Conservation (phyloP, 2,329 filamentous ascomycete species). For the Fusarium marasasianum region DNA sequence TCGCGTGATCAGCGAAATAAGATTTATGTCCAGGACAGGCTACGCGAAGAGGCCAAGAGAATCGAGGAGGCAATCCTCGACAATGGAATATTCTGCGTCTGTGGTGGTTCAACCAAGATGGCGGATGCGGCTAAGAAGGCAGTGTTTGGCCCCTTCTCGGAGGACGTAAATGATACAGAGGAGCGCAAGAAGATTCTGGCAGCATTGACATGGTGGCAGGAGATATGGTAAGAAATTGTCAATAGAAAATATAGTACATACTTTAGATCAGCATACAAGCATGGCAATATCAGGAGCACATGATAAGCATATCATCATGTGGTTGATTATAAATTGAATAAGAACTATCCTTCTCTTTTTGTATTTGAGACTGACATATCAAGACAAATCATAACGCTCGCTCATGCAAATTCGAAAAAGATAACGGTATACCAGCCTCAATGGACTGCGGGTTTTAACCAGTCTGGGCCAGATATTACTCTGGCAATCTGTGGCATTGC, state of each 20-base stretch:
- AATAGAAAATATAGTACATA: background rate
- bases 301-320: background rate
- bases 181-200: constrained; percentile 51
- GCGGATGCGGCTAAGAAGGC: constrained; percentile 63
- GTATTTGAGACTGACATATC: background rate
- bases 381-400: constrained; percentile 23
- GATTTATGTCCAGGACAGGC: constrained; percentile 65
- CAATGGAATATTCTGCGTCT: constrained; percentile 61
- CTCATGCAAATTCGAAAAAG: constrained; percentile 12
- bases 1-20: constrained; percentile 59
- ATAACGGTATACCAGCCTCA: background rate
- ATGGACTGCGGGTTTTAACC: background rate
- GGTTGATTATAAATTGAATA: background rate
- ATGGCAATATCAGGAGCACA: background rate
- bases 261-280: background rate
- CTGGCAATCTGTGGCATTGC: background rate
- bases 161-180: constrained; percentile 48
- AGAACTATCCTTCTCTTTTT: background rate
- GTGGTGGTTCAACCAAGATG: constrained; percentile 68
- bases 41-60: constrained; percentile 54
- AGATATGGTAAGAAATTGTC: constrained; percentile 60
- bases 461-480: background rate
- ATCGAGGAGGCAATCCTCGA: constrained; percentile 48
- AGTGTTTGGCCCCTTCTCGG: constrained; percentile 59
- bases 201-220: constrained; percentile 62